Conservation (phyloP, 2,329 filamentous ascomycete species). For the Colletotrichum incanum region DNA sequence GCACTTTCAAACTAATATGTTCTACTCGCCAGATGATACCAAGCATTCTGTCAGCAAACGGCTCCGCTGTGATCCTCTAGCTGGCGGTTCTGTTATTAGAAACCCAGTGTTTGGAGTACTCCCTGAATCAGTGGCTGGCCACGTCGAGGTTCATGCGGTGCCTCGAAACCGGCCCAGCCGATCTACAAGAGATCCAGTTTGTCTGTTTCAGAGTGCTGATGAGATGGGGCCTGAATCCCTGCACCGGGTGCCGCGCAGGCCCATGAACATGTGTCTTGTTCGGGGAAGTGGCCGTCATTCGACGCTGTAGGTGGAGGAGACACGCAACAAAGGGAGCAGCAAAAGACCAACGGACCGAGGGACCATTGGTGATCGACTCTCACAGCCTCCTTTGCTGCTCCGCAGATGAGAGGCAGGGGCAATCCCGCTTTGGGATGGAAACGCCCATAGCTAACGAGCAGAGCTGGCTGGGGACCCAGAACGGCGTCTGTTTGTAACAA, state of each 20-base stretch:
- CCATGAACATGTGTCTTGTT: conserved; percentile 25
- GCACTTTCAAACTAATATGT: not conserved
- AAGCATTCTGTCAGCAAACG: conserved; percentile 25
- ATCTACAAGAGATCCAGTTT: conserved; percentile 43
- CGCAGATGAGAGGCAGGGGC: conserved; percentile 34
- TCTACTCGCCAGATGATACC: not conserved
- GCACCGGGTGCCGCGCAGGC: conserved; percentile 15
- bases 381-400: conserved; percentile 37
- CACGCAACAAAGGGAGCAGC: conserved; percentile 22
- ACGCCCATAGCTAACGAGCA: conserved; percentile 17
- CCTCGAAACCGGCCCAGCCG: conserved; percentile 38
- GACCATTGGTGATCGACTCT: conserved; percentile 30
- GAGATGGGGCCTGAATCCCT: conserved; percentile 32
- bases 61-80: conserved; percentile 10
- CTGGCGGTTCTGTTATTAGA: conserved; percentile 38
- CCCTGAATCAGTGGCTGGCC: conserved; percentile 32
- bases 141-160: conserved; percentile 34
- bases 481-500: conserved; percentile 38
- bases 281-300: conserved; percentile 19
- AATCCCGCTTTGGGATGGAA: conserved; percentile 33
- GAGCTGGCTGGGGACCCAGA: conserved; percentile 19
- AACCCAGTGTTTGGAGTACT: conserved; percentile 33
- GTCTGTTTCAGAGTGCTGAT: conserved; percentile 42
- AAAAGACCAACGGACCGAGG: conserved; percentile 15
- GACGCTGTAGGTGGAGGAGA: conserved; percentile 19